Evolutionary conservation across 768 basidiomycete species (phyloP), one percentile per base, ranked within the genome.

Genomic region (Tricholoma furcatifolium): DNA sequence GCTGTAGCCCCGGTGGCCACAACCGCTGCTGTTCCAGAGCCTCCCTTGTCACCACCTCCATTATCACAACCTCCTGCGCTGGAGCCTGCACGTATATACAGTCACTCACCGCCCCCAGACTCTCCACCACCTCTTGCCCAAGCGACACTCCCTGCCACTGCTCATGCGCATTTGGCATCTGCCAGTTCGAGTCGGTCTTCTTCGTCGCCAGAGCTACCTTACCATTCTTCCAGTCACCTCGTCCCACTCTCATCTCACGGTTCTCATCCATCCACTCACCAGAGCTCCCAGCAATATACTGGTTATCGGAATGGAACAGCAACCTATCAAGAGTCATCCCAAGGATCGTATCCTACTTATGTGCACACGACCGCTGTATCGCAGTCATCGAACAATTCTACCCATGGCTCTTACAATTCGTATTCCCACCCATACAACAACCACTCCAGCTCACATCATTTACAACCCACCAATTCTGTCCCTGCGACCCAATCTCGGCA

Each of bases 81-180:
- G 21, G 80, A 77, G 54, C 76, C 69, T 0, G 76, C 78, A 3
- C 63, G 73, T 6, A 35, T 70, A 0, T 74, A 73, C 42, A 54
- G 53, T 36, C 68, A 69, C 38, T 67, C 68, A 2, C 70, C 78
- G 0, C 77, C 81, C 0, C 82, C 82, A 0, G 77, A 83, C 41
- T 81, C 83, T 0, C 81, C 83, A 0, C 83, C 82, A 0, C 70
- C 79, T 0, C 70, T 84, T 35, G 75, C 76, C 0, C 79, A 77
- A 14, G 81, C 83, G 0, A 78, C 77, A 0, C 67, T 79, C 0
- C 76, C 77, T 0, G 71, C 74, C 1, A 71, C 76, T 4, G 70
- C 68, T 12, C 69, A 74, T 11, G 67, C 70, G 10, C 70, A 74
- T 39, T 51, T 66, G 7, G 54, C 74, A 45, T 70, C 64, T 4